Evolutionary conservation across 1,284 basidiomycete species (phyloP), one percentile per base, ranked within the genome.

Genomic region (Schizophyllum amplum): DNA sequence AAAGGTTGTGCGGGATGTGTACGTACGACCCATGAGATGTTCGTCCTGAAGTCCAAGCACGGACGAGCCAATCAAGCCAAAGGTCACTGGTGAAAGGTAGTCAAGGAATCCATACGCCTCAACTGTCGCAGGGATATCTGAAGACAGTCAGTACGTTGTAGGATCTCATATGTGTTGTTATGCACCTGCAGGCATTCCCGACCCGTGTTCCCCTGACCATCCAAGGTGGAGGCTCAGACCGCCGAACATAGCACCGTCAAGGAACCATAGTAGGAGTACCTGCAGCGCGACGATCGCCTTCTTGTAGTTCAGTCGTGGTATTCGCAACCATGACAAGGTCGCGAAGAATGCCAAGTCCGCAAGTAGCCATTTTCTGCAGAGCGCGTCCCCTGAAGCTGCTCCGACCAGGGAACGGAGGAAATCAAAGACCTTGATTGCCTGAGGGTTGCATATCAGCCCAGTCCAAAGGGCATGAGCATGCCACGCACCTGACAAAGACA

Each of bases 291-390:
- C 77, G 4, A 84, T 75, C 15, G 84, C 75, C 65, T 75, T 84
- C 60, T 76, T 78, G 64, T 90, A 90, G 57, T 80, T 81, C 53
- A 94, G 77, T 47, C 89, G 77, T 11, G 92, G 91, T 75, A 94
- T 90, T 59, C 87, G 83, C 21, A 94, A 76, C 61, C 77, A 76
- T 1, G 82, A 76, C 22, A 93, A 80, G 23, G 78, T 61, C 1
- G 77, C 64, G 64, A 87, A 80, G 65, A 82, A 87, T 21, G 77
- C 66, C 57, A 83, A 73, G 71, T 93, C 90, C 61, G 84, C 72
- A 24, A 83, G 63, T 24, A 89, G 70, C 90, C 90, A 92, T 72
- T 90, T 91, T 63, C 71, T 73, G 68, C 78, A 77, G 62, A 73
- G 69, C 33, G 65, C 66, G 55, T 71, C 68, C 61, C 70, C 66